phyloP scores from a whole-genome alignment of 2,329 filamentous ascomycete genomes.

The Helotiales sp. region DNA sequence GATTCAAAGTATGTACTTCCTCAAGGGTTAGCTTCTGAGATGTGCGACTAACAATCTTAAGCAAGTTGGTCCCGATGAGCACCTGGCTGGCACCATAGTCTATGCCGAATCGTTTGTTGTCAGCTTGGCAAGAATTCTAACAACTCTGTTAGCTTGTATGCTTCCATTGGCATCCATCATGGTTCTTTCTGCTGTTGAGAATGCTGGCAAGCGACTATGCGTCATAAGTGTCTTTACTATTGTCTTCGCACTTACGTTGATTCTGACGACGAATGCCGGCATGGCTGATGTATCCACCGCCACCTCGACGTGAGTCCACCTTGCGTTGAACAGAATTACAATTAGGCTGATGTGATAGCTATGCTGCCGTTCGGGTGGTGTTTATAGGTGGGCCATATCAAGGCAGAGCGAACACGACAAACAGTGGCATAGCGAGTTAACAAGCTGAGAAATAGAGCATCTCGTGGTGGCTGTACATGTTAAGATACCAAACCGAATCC shows the following conservation, averaged over 20 bases:
- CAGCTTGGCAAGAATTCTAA: not conserved
- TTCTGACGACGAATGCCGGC: not conserved
- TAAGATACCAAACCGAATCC: too few species aligned
- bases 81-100: not conserved
- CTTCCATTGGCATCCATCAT: not conserved
- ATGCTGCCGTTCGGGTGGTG: too few species aligned
- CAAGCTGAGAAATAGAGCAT: too few species aligned
- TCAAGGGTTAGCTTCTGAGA: not conserved
- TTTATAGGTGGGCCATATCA: too few species aligned
- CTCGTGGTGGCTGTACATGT: too few species aligned
- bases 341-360: too few species aligned
- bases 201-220: conserved; percentile 1
- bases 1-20: not conserved
- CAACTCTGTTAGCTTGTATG: conserved; percentile 5
- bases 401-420: too few species aligned
- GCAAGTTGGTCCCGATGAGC: not conserved
- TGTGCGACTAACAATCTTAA: not conserved
- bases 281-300: conserved; percentile 8
- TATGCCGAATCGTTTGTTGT: not conserved
- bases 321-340: too few species aligned
- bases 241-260: not conserved
- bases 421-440: too few species aligned
- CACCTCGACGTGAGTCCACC: conserved; percentile 8
- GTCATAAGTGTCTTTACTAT: conserved; percentile 3
- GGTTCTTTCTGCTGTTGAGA: not conserved